Conservation (phyloP, 495 filamentous ascomycete species). For the Xylaria curta region DNA sequence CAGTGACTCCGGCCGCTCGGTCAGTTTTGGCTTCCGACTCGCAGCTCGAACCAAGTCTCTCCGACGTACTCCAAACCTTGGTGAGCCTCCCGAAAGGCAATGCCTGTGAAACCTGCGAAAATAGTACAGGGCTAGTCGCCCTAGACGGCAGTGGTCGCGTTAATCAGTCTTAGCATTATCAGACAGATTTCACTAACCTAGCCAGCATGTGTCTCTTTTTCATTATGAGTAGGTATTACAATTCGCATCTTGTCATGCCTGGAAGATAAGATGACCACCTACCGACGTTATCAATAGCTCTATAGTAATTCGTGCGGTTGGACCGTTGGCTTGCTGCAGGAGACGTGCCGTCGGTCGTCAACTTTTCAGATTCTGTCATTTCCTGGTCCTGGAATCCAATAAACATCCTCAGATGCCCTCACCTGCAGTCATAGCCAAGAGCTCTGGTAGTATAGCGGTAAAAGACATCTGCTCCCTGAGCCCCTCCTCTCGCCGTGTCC, state of each 20-base stretch:
- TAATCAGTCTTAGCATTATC: slow-evolving; percentile 23
- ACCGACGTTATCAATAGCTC: slow-evolving; percentile 41
- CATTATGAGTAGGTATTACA: slow-evolving; percentile 24
- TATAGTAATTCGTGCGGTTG: slow-evolving; percentile 36
- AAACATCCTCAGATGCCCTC: slow-evolving; percentile 12
- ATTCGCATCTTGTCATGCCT: slow-evolving; percentile 26
- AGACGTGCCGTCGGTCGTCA: slow-evolving; percentile 40
- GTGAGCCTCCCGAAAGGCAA: slow-evolving; percentile 16
- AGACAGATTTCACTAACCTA: slow-evolving; percentile 23
- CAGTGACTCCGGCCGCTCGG: slow-evolving; percentile 11
- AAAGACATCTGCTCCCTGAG: slow-evolving; percentile 23
- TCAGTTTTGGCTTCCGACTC: slow-evolving; percentile 31
- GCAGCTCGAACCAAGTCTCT: slow-evolving; percentile 34
- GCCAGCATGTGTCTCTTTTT: slow-evolving; percentile 3
- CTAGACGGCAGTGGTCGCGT: slow-evolving; percentile 22
- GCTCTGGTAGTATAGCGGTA: slow-evolving; percentile 27
- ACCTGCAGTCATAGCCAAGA: slow-evolving; percentile 28
- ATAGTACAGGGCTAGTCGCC: slow-evolving; percentile 15
- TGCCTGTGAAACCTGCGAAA: not conserved
- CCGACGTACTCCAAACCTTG: slow-evolving; percentile 27
- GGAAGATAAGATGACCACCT: slow-evolving; percentile 40
- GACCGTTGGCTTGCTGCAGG: slow-evolving; percentile 33
- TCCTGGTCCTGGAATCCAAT: slow-evolving; percentile 22
- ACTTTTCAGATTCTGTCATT: slow-evolving; percentile 18
- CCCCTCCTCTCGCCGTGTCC: slow-evolving; percentile 15